phyloP scores from a whole-genome alignment of 306 rosid genomes.

The Benincasa hispida region DNA sequence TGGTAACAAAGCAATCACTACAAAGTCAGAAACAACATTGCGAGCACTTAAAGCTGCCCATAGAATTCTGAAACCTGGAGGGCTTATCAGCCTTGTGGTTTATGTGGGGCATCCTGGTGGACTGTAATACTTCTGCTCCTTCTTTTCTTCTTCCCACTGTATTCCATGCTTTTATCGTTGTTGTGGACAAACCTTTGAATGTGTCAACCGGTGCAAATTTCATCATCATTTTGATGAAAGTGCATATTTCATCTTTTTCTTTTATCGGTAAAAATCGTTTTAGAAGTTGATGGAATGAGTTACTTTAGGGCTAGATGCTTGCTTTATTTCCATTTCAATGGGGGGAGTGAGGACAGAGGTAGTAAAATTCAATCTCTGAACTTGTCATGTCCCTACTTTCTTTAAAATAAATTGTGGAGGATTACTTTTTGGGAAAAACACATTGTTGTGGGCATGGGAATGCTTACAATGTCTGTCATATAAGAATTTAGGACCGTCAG shows the following conservation, averaged over 20 bases:
- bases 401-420: neutral
- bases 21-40: constrained; percentile 59
- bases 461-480: neutral
- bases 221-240: neutral
- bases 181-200: neutral
- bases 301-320: neutral
- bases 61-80: constrained; percentile 44
- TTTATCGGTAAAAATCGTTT: neutral
- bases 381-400: neutral
- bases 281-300: neutral
- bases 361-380: neutral
- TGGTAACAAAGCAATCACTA: constrained; percentile 61
- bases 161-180: neutral
- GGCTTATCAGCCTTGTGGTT: constrained; percentile 76
- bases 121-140: constrained; percentile 34
- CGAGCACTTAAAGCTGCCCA: constrained; percentile 64
- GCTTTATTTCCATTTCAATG: neutral
- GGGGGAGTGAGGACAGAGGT: neutral
- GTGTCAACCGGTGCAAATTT: neutral
- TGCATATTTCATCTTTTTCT: neutral
- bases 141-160: neutral
- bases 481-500: neutral
- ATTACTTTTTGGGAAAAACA: neutral
- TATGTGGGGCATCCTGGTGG: constrained; percentile 96
- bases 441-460: neutral